Conservation (phyloP, 192 early-diverging fungal genomes). For the Pilobolus umbonatus region DNA sequence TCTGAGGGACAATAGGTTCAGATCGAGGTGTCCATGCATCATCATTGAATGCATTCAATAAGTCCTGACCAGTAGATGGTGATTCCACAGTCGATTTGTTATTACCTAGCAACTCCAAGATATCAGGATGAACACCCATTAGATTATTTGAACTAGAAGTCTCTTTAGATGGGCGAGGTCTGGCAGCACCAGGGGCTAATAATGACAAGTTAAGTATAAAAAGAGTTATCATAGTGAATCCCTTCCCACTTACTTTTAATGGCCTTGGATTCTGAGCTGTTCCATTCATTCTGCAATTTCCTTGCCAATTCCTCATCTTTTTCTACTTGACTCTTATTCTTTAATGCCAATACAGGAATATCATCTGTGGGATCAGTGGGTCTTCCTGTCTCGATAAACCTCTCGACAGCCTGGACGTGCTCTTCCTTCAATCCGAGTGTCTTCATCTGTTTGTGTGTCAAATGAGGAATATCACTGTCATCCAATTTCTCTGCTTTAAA, state of each 20-base stretch:
- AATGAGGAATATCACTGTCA: slow-evolving; percentile 64
- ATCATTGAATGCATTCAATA: slow-evolving; percentile 43
- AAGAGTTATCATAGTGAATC: not conserved
- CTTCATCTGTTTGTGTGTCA: slow-evolving; percentile 71
- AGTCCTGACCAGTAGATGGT: slow-evolving; percentile 25
- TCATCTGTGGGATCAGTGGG: slow-evolving; percentile 41
- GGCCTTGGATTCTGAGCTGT: slow-evolving; percentile 30
- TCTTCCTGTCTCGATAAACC: slow-evolving; percentile 51
- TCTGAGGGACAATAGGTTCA: slow-evolving; percentile 23
- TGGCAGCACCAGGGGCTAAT: not conserved
- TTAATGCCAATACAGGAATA: slow-evolving; percentile 27
- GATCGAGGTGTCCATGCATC: slow-evolving; percentile 50
- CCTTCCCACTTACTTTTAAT: slow-evolving; percentile 3
- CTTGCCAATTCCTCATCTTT: slow-evolving; percentile 79
- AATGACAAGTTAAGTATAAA: slow-evolving; percentile 6
- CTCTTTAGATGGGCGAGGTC: slow-evolving; percentile 1
- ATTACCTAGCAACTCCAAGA: slow-evolving; percentile 41
- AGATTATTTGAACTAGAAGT: slow-evolving; percentile 38
- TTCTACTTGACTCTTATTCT: slow-evolving; percentile 55
- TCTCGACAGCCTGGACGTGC: slow-evolving; percentile 77
- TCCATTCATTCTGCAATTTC: slow-evolving; percentile 69
- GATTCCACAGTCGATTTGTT: slow-evolving; percentile 18
- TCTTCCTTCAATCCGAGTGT: slow-evolving; percentile 79
- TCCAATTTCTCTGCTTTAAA: slow-evolving; percentile 90
- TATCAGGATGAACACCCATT: slow-evolving; percentile 43